Conservation (phyloP, 2,329 filamentous ascomycete genomes). For the Colletotrichum tabaci region DNA sequence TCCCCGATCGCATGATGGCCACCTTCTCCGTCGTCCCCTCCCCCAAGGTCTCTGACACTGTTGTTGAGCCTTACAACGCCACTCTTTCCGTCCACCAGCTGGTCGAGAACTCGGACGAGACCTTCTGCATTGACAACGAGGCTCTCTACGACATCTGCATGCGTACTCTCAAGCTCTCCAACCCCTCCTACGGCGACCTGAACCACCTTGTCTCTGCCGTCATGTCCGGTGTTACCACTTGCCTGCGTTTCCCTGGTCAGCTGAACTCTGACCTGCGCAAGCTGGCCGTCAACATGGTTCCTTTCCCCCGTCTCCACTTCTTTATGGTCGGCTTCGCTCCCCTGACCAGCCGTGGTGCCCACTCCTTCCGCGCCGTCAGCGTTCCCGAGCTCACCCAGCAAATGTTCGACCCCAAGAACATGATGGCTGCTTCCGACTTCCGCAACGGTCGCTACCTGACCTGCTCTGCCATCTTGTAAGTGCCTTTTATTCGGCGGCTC, state of each 20-base stretch:
- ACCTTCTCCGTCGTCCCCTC: slow-evolving; percentile 99
- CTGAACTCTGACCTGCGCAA: slow-evolving; percentile 99
- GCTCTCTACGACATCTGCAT: slow-evolving; percentile 99
- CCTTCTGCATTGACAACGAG: slow-evolving; percentile 99
- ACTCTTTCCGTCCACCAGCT: slow-evolving; percentile 99
- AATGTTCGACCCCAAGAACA: slow-evolving; percentile 99
- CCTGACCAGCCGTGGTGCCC: slow-evolving; percentile 86
- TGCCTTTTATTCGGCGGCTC: slow-evolving; percentile 44
- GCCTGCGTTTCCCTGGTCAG: slow-evolving; percentile 98
- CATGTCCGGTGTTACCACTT: slow-evolving; percentile 99
- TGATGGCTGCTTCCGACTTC: slow-evolving; percentile 99
- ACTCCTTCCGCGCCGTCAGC: slow-evolving; percentile 97
- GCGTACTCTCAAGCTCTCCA: slow-evolving; percentile 98
- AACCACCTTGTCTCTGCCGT: slow-evolving; percentile 99
- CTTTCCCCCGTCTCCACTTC: slow-evolving; percentile 99
- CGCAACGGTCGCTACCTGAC: slow-evolving; percentile 99
- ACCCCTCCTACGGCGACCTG: slow-evolving; percentile 98
- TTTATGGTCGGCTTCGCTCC: slow-evolving; percentile 99
- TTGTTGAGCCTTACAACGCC: slow-evolving; percentile 99
- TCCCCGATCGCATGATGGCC: slow-evolving; percentile 99
- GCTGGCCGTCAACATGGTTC: slow-evolving; percentile 99
- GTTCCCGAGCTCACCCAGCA: slow-evolving; percentile 99
- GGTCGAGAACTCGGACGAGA: slow-evolving; percentile 99
- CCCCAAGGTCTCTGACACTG: slow-evolving; percentile 99
- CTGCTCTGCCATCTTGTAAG: slow-evolving; percentile 97